These are phyloP conservation scores for Neophaeococcomyces aloes DNA, from an alignment of 2,329 filamentous ascomycete species.

Conservation along the genomic window DNA sequence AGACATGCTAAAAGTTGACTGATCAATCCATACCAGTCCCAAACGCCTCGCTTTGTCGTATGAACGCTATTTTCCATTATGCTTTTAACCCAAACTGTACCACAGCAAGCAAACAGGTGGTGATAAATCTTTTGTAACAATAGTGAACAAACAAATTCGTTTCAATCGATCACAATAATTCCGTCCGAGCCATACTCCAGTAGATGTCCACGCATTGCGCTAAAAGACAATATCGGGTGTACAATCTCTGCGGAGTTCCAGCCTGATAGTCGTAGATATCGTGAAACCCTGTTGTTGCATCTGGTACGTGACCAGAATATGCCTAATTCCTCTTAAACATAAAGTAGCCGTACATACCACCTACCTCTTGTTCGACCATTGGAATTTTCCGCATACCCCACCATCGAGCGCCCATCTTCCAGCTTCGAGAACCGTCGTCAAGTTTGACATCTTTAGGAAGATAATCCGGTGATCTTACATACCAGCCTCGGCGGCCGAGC, in stretches of 20 bases:
- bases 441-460: conserved; percentile 25
- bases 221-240: neutral
- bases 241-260: neutral
- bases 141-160: no score
- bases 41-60: no score
- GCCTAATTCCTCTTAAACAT: conserved; percentile 42
- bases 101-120: no score
- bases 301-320: neutral
- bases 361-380: conserved; percentile 45
- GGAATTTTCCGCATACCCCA: conserved; percentile 71
- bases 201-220: neutral
- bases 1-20: no score
- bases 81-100: no score
- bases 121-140: no score
- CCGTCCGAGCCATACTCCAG: neutral
- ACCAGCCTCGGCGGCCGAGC: conserved; percentile 59
- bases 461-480: conserved; percentile 37
- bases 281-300: neutral
- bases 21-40: no score
- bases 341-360: conserved; percentile 49
- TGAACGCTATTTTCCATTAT: no score
- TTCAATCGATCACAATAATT: neutral
- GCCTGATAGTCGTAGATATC: neutral
- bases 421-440: conserved; percentile 52
- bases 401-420: conserved; percentile 77